Evolutionary conservation across 768 basidiomycete genomes (phyloP), one percentile per base, ranked within the genome.

Genomic region (Agaricus subrufescens): DNA sequence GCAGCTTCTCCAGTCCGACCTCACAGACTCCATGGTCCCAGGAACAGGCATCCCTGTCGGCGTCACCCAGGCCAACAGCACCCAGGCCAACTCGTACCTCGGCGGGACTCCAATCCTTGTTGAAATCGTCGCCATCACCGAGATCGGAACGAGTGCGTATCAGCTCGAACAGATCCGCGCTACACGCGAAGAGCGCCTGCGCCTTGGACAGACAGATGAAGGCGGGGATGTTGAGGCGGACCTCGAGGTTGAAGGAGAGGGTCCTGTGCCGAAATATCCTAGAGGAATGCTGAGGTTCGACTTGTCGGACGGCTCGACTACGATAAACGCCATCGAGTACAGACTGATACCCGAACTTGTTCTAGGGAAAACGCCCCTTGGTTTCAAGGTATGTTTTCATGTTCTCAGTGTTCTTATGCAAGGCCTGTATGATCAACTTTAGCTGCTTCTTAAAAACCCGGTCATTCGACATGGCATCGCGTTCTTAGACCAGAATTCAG

Each of bases 121-220:
- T 9, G 87, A 97, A 63, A 79, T 97, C 27, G 70, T 74, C 15
- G 76, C 81, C 12, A 80, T 96, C n/a, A 90, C 84, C 15, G 95
- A 98, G 54, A 86, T 97, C 23, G 91, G 87, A 0, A 73, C 81
- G 44, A 93, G 93, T 61, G 95, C 94, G 0, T 90, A 92, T 64
- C 83, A 75, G 50, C 76, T 97, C 15, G 79, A 87, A 58, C 89
- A 89, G 61, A 79, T 82, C 25, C 78, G 87, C 23, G 76, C 83
- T 52, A 82, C 84, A 11, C 77, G 80, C 15, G 81, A 82, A 58
- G 86, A 88, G 62, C 75, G 91, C 34, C 72, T 81, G 52, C 81
- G 84, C 46, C 78, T 83, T 7, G 86, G 48, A 4, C 54, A 52
- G 39, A 43, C 30, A 2, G 56, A 62, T 4, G 55, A 56, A 39